Conservation (phyloP, 805 yeast species). For the Myxozyma geophila region DNA sequence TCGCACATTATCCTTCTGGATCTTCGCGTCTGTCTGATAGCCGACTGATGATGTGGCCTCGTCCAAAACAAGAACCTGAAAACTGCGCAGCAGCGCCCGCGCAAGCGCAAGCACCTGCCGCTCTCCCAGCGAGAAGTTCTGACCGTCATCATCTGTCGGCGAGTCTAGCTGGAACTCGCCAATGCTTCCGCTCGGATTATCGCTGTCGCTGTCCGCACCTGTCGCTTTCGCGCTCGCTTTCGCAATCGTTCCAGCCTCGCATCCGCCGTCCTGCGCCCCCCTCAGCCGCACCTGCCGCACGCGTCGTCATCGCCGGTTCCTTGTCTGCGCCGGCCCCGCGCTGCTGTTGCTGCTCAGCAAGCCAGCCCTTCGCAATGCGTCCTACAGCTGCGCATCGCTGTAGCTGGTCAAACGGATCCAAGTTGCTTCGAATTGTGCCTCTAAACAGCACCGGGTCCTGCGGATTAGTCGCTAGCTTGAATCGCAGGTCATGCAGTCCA, state of each 20-base stretch:
- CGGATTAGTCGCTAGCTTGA: constrained; percentile 80
- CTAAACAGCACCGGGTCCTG: constrained; percentile 86
- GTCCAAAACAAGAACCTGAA: constrained; percentile 67
- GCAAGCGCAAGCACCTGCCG: constrained; percentile 71
- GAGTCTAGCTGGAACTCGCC: constrained; percentile 66
- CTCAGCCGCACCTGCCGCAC: constrained; percentile 70
- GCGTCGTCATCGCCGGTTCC: constrained; percentile 73
- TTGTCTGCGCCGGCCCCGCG: constrained; percentile 56
- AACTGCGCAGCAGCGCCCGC: constrained; percentile 67
- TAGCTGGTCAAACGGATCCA: constrained; percentile 72
- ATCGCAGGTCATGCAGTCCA: constrained; percentile 71
- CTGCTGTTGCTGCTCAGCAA: background rate
- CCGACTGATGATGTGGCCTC: constrained; percentile 82
- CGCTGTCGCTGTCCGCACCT: background rate
- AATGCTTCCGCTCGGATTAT: constrained; percentile 17
- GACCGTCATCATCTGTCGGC: constrained; percentile 68
- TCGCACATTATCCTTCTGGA: constrained; percentile 61
- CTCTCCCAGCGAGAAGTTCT: constrained; percentile 73
- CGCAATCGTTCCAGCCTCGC: background rate
- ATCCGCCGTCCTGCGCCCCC: constrained; percentile 47
- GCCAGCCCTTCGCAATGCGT: constrained; percentile 63
- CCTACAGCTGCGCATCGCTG: constrained; percentile 67
- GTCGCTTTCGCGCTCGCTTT: background rate
- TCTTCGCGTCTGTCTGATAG: constrained; percentile 67
- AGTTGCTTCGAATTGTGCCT: constrained; percentile 74